Base-by-base conservation (phyloP, 2,329 filamentous ascomycete genomes). In the Clonostachys chloroleuca region DNA sequence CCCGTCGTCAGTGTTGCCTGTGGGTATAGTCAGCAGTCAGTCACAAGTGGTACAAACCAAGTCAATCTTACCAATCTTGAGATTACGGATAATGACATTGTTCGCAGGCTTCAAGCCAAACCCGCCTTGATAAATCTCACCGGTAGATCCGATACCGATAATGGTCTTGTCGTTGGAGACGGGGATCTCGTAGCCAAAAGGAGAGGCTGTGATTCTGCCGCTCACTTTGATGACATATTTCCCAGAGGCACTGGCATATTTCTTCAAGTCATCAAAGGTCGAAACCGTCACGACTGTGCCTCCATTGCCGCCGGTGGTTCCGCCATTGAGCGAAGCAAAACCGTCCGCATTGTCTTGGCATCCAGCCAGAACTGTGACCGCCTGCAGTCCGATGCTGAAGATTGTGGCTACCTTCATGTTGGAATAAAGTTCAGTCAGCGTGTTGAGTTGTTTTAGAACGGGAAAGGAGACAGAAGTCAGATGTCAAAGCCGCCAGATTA, bases 31-130 rank as follows among this genome's bases (percentile, higher is more conserved):
- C 9, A 30, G 24, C 8, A 24, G 34, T 16, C 44, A 35, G 18
- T 43, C 46, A 5, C 46, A 5, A 40, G 20, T 46, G 46, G 14
- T 18, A n/a, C 18, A 61, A 18, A 65, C 60, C 20, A 69, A 64
- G 8, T 76, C 69, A 48, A 34, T 43, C 17, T 37, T 39, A 46
- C 44, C 34, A 5, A 56, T 51, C 24, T 47, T 54, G 9, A 56
- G 36, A 42, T 56, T 56, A 6, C 54, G 44, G 17, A 56, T 55
- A n/a, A 56, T 52, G 35, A 56, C 48, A 34, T 56, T 56, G 12
- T 42, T 49, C 7, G 39, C 48, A 3, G 49, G 46, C 18, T 50
- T 49, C 16, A 56, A 12, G 2, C 51, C 45, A 33, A 56, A 42
- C 4, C 53, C 54, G 6, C 53, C 53, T 45, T 49, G 42, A 12